Percentiles rank a stretch among this genome's conserved stretches.
Conservation (phyloP, 345 rosid genomes). For the Sonneratia caseolaris region DNA sequence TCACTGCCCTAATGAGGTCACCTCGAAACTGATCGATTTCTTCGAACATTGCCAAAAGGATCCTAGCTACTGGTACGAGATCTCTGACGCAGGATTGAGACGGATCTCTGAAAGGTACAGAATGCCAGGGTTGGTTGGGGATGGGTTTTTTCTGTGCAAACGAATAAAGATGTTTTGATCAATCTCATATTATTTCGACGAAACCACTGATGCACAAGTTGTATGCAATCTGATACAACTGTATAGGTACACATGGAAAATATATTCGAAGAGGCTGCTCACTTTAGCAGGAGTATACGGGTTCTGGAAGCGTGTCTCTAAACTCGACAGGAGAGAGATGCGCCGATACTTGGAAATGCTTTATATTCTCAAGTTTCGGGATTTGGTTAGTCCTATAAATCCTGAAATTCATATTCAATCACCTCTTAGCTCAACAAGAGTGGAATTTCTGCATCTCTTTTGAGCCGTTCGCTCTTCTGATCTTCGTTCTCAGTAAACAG, state of each 20-base stretch:
- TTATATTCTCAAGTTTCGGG: conserved; percentile 43
- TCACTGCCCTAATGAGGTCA: conserved; percentile 34
- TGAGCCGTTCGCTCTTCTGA: too few species aligned
- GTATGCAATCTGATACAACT: neutral
- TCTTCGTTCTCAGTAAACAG: too few species aligned
- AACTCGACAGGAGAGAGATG: conserved; percentile 45
- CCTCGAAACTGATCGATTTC: conserved; percentile 27
- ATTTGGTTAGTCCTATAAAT: conserved; percentile 31
- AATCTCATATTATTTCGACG: too few species aligned
- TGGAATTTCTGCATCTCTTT: too few species aligned
- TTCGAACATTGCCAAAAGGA: conserved; percentile 27
- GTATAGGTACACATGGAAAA: conserved; percentile 50
- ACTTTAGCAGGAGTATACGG: conserved; percentile 45
- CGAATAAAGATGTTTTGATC: too few species aligned
- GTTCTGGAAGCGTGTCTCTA: conserved; percentile 58
- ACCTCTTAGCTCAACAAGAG: neutral
- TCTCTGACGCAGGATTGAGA: conserved; percentile 38
- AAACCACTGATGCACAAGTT: too few species aligned
- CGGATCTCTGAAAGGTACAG: conserved; percentile 38
- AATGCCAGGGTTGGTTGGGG: too few species aligned
- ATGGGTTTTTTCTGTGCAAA: too few species aligned
- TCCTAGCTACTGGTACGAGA: conserved; percentile 31
- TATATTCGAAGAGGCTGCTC: conserved; percentile 46
- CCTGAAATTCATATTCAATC: neutral
- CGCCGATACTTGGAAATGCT: conserved; percentile 51